Evolutionary conservation across 2,329 filamentous ascomycete genomes (phyloP), one percentile per base, ranked within the genome.

Genomic region (Zymoseptoria ardabiliae): DNA sequence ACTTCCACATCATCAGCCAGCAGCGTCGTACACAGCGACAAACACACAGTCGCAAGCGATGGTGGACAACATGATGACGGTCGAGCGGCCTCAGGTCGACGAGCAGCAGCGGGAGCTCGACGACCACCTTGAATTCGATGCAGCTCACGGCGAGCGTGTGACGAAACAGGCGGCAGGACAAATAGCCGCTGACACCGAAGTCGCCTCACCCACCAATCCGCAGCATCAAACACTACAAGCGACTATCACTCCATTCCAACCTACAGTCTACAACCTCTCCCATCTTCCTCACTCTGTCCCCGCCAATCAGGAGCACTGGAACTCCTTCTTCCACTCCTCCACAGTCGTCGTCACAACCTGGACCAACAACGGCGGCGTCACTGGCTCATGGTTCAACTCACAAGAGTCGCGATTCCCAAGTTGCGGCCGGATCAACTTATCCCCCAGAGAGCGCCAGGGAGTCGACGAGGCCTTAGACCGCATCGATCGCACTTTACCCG

Each of bases 351-450:
- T 58, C n/a, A 57, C 54, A 13, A 23, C 65, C 60, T 66, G 65
- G 65, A 50, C 56, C 45, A 65, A 66, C 50, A 65, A 66, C 63
- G 63, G 65, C 35, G 45, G 52, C 4, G 19, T 2, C 13, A 20
- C 10, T n/a, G 41, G 55, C 8, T 13, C 55, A 0, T 61, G 61
- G 51, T 65, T 57, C 55, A 20, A 11, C 17, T 50, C 61, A 4
- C 22, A 54, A 6, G 22, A 30, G 8, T 8, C 35, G 10, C 60
- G 61, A 19, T 2, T 63, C 10, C 22, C 35, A 2, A 51, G 51
- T 23, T 62, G 60, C 54, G 63, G 64, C 23, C 53, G 55, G 50
- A 1, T 64, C 2, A 11, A 55, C 9, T 58, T 66, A 9, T 50
- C 54, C 3, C 57, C 57, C 0, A 50, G 55, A 2, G 53, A 63